A percentile compares a stretch with the other conserved stretches of the same genome.
phyloP scores from a whole-genome alignment of 2,329 filamentous ascomycete species.

The Aspergillus pseudoterreus region DNA sequence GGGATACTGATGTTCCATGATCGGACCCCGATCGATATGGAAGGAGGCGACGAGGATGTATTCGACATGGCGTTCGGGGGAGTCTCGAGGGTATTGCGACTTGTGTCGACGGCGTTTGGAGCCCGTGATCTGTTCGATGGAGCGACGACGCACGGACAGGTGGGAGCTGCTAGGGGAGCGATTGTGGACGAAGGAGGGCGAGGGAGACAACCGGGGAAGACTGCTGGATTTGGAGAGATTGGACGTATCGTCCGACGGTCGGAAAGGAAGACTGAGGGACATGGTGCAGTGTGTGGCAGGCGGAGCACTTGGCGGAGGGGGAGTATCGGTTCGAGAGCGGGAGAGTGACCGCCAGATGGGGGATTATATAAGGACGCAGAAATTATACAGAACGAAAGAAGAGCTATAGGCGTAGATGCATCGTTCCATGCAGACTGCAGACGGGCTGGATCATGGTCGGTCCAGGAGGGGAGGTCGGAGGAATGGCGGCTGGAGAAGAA shows the following conservation, averaged over 20 bases:
- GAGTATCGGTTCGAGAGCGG: conserved; percentile 1
- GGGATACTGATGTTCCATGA: conserved; percentile 98
- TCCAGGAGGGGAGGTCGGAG: too few relatives aligned
- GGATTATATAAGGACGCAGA: too few relatives aligned
- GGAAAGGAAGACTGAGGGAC: conserved; percentile 36
- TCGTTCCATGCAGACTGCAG: too few relatives aligned
- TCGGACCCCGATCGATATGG: conserved; percentile 89
- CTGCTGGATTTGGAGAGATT: conserved; percentile 44
- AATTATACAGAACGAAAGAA: too few relatives aligned
- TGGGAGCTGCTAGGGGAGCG: conserved; percentile 48
- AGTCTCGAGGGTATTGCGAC: conserved; percentile 72
- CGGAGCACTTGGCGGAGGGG: not conserved
- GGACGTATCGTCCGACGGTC: conserved; percentile 37
- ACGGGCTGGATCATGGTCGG: too few relatives aligned
- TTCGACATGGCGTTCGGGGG: conserved; percentile 89
- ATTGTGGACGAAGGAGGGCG: conserved; percentile 52
- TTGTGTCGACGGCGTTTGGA: conserved; percentile 55
- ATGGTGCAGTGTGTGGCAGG: conserved; percentile 16
- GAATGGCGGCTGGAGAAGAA: too few relatives aligned
- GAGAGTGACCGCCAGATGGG: not conserved
- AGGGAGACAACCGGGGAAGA: conserved; percentile 57
- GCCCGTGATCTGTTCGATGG: conserved; percentile 35
- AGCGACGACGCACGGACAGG: conserved; percentile 35
- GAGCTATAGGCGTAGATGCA: too few relatives aligned
- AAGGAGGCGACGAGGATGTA: conserved; percentile 98